phyloP scores from a whole-genome alignment of 179 eudicot genomes.

The Drosera spatulata region DNA sequence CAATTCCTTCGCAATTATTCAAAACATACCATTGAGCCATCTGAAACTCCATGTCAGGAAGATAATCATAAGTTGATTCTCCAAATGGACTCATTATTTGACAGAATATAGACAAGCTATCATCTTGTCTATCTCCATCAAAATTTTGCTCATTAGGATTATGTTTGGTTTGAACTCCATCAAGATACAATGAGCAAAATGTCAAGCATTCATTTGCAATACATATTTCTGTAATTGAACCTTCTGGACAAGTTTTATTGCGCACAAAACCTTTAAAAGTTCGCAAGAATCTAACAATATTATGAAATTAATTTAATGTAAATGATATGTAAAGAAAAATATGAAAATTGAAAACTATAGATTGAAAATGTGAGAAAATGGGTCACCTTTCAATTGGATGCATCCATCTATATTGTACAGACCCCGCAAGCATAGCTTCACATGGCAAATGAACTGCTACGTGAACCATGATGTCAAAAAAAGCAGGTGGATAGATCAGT shows the following conservation, averaged over 20 bases:
- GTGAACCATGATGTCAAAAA: slow-evolving; percentile 12
- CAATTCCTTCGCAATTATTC: slow-evolving; percentile 2
- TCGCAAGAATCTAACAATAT: neutral
- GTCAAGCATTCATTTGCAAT: slow-evolving; percentile 3
- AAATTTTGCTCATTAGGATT: neutral
- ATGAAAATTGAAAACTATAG: neutral
- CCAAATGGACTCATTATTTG: neutral
- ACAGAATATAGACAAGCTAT: neutral
- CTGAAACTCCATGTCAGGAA: neutral
- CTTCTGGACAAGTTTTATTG: slow-evolving; percentile 9
- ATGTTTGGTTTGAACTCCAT: neutral
- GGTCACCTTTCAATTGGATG: slow-evolving; percentile 12
- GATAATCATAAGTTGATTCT: neutral
- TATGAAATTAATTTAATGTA: too few species aligned
- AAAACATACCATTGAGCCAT: slow-evolving; percentile 10
- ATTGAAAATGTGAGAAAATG: neutral
- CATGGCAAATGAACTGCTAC: slow-evolving; percentile 6
- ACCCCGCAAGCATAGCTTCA: slow-evolving; percentile 9
- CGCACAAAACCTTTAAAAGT: slow-evolving; percentile 1
- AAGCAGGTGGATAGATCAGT: slow-evolving; percentile 7
- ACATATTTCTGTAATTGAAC: slow-evolving; percentile 1
- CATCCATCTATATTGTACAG: slow-evolving; percentile 17
- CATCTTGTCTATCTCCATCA: neutral
- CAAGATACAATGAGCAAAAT: slow-evolving; percentile 2
- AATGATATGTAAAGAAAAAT: too few species aligned